Evolutionary conservation across 257 asterid genomes (phyloP).

Genomic region (Cruciata laevipes): DNA sequence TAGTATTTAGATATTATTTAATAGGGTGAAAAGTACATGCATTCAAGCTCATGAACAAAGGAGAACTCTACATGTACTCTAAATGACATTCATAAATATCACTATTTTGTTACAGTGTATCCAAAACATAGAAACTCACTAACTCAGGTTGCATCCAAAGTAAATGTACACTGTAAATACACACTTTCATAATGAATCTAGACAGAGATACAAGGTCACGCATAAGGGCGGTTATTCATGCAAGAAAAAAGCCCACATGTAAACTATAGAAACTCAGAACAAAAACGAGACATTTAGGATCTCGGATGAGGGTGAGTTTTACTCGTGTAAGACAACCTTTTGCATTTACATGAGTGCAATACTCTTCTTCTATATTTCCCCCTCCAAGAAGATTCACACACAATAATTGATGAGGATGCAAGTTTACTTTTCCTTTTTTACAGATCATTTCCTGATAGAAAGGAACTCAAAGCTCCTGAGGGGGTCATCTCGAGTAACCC

Average conservation of each 20-base stretch:
- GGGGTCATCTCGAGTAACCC: conserved; percentile 70
- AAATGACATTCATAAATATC: no score
- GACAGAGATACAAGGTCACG: background rate
- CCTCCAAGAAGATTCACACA: conserved; percentile 17
- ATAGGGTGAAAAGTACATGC: no score
- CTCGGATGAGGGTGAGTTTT: conserved; percentile 1
- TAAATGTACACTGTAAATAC: background rate
- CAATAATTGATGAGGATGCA: conserved; percentile 16
- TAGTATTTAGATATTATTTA: no score
- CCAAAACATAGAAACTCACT: background rate
- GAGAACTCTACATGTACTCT: background rate
- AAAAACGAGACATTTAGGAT: conserved; percentile 24
- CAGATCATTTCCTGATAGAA: conserved; percentile 35
- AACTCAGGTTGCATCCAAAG: background rate
- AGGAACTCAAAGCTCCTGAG: conserved; percentile 91
- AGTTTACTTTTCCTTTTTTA: conserved; percentile 13
- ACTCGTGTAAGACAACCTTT: conserved; percentile 18
- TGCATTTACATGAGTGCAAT: conserved; percentile 33
- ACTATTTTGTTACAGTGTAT: background rate
- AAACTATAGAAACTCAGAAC: conserved; percentile 25
- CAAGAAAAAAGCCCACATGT: conserved; percentile 26
- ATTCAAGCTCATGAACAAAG: no score
- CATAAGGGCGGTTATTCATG: background rate
- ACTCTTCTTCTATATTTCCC: conserved; percentile 11
- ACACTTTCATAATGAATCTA: background rate